Evolutionary conservation across 345 rosid genomes (phyloP).

Genomic region (Rhizophora apiculata): DNA sequence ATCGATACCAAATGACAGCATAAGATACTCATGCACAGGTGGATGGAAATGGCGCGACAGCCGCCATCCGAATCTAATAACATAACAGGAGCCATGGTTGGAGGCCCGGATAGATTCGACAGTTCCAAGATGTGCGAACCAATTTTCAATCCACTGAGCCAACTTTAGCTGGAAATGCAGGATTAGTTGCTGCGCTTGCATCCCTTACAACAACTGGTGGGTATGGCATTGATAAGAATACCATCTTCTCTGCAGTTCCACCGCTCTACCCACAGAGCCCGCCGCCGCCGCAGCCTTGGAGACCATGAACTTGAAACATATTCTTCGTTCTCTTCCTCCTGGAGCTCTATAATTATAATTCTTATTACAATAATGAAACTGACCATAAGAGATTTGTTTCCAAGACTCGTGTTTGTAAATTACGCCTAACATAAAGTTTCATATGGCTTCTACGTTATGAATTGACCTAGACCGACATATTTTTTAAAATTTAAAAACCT

Average conservation of each 20-base stretch:
- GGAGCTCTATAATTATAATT: too few species aligned
- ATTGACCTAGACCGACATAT: too few species aligned
- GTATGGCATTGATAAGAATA: conserved; percentile 49
- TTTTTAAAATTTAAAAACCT: too few species aligned
- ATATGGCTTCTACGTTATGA: too few species aligned
- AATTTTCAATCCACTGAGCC: conserved; percentile 71
- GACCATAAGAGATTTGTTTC: too few species aligned
- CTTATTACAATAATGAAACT: too few species aligned
- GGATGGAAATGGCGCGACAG: conserved; percentile 68
- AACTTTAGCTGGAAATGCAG: conserved; percentile 75
- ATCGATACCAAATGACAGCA: conserved; percentile 55
- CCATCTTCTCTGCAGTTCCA: conserved; percentile 66
- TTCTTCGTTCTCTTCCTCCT: background rate
- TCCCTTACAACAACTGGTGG: conserved; percentile 64
- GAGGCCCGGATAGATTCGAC: conserved; percentile 71
- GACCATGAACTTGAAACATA: conserved; percentile 40
- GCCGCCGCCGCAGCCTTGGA: conserved; percentile 86
- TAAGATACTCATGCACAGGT: conserved; percentile 60
- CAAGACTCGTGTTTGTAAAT: too few species aligned
- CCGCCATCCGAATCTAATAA: conserved; percentile 58
- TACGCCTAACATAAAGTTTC: too few species aligned
- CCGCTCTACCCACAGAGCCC: conserved; percentile 70
- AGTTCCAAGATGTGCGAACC: conserved; percentile 51
- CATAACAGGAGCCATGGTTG: conserved; percentile 87
- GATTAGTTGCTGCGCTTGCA: conserved; percentile 71